Base-by-base conservation (phyloP, 202 grass and related monocot genomes). In the Dendrocalamus latiflorus region DNA sequence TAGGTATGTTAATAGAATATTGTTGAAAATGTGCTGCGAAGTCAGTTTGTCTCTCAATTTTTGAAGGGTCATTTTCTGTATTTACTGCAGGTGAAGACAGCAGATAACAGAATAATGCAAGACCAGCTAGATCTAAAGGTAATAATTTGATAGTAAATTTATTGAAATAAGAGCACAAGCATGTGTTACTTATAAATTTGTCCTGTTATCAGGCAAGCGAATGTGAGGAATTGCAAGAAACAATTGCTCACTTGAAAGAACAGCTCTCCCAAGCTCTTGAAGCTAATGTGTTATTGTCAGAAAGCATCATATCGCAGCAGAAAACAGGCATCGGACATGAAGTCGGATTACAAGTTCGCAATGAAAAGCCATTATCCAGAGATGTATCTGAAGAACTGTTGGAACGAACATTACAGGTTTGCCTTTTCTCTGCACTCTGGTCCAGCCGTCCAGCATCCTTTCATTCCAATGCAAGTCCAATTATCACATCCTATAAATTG, bases 21-120 rank as follows among this genome's bases (percentile, higher is more conserved):
- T 69, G 14, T 36, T 47, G 0, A 36, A 3, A 36, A 3, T 86
- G 37, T 66, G 25, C 5, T 68, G 12, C 22, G 37, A 78, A 59
- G 12, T 59, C 21, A 22, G 24, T 61, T 24, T 83, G 5, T 58
- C 11, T 61, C 14, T 75, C 68, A 26, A 54, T 72, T 37, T 43
- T 15, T 59, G 53, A 38, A 65, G 34, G 30, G n/a, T 5, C 63
- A 34, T 14, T 58, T 90, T 38, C 59, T 84, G 42, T 49, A 65
- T 83, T 80, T 57, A 66, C 83, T 89, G 47, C 68, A 91, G 87
- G 87, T 94, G 39, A 97, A 90, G 67, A 90, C 80, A 87, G 85
- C 89, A 59, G 94, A 94, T 89, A 94, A 94, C 85, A 94, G 83
- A 89, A 67, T 97, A 85, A 83, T 92, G 72, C 89, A 90, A 77